Percentiles rank a stretch among this genome's conserved stretches.
These are phyloP conservation scores for Nicotiana obtusifolia DNA, from an alignment of 257 asterid species.

Conservation along the genomic window DNA sequence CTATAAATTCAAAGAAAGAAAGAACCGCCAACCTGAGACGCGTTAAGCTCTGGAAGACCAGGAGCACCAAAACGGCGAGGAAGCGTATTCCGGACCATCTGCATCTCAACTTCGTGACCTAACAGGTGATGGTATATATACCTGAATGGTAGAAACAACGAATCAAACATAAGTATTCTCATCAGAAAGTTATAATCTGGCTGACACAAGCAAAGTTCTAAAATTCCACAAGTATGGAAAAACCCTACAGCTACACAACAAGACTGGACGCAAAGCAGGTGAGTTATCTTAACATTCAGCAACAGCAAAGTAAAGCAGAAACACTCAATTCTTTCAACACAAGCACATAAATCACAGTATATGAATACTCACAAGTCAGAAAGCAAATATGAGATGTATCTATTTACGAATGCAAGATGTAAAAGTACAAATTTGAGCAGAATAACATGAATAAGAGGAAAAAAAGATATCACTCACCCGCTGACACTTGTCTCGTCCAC, in stretches of 20 bases:
- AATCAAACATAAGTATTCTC: background rate
- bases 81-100: conserved; percentile 87
- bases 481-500: conserved; percentile 99
- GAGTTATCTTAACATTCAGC: background rate
- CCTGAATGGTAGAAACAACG: conserved; percentile 33
- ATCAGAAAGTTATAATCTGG: background rate
- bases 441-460: background rate
- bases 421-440: background rate
- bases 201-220: background rate
- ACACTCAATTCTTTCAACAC: background rate
- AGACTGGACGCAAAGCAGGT: background rate
- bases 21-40: conserved; percentile 66
- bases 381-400: background rate
- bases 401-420: background rate
- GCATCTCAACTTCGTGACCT: conserved; percentile 99
- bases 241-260: background rate
- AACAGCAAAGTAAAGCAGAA: background rate
- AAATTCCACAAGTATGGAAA: background rate
- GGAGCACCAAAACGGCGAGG: conserved; percentile 99
- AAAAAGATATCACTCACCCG: conserved; percentile 52
- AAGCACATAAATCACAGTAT: background rate
- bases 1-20: background rate
- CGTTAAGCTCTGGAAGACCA: conserved; percentile 96
- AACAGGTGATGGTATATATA: conserved; percentile 95
- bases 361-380: background rate